Evolutionary conservation across 495 filamentous ascomycete species (phyloP).

Genomic region (Penicillium daleae): DNA sequence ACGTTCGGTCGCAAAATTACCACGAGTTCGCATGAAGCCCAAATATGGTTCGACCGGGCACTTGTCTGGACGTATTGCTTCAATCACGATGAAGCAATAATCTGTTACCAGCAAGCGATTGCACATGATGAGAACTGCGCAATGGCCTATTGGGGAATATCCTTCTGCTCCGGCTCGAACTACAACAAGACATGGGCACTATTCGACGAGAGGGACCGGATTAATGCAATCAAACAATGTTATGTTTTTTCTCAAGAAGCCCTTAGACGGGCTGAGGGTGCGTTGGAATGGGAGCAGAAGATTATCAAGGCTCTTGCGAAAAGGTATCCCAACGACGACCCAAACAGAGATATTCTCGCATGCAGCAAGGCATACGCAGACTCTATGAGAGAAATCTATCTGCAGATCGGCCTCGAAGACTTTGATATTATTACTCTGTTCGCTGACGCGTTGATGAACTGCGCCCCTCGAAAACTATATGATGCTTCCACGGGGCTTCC

Average conservation of each 20-base stretch:
- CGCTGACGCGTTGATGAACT: slow-evolving; percentile 67
- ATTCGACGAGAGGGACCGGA: slow-evolving; percentile 49
- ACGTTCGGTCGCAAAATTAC: slow-evolving; percentile 50
- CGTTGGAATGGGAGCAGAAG: slow-evolving; percentile 50
- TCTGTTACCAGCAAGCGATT: slow-evolving; percentile 63
- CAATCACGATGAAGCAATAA: slow-evolving; percentile 63
- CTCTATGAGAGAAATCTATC: slow-evolving; percentile 60
- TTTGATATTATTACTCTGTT: slow-evolving; percentile 61
- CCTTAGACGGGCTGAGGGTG: slow-evolving; percentile 24
- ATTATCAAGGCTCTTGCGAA: slow-evolving; percentile 56
- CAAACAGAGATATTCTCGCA: slow-evolving; percentile 41
- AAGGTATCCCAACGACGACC: slow-evolving; percentile 49
- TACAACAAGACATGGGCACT: slow-evolving; percentile 71
- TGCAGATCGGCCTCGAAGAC: slow-evolving; percentile 47
- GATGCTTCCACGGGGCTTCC: slow-evolving; percentile 59
- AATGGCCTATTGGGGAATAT: slow-evolving; percentile 68
- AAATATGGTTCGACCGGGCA: slow-evolving; percentile 65
- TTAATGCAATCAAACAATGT: slow-evolving; percentile 50
- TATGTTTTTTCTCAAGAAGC: slow-evolving; percentile 45
- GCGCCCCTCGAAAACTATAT: slow-evolving; percentile 65
- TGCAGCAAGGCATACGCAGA: slow-evolving; percentile 58
- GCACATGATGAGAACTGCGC: slow-evolving; percentile 53
- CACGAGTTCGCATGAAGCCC: slow-evolving; percentile 47
- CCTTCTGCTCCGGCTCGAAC: slow-evolving; percentile 65
- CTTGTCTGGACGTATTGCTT: slow-evolving; percentile 67